Base-by-base conservation (phyloP, 129 eudicot species). In the Flaveria linearis region DNA sequence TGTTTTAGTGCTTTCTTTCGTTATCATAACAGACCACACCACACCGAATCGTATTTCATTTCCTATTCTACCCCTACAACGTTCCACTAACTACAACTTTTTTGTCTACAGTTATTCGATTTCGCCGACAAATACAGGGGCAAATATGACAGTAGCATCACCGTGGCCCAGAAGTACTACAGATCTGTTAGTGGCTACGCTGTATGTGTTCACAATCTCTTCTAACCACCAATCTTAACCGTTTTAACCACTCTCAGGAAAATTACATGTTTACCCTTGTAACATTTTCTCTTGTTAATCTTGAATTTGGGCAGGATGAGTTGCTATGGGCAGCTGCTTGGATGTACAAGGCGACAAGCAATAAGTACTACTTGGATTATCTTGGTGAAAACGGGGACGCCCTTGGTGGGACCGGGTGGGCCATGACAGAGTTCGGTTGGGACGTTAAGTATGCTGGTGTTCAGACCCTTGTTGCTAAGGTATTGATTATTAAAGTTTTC, bases 381-480 rank as follows among this genome's bases (percentile, higher is more conserved):
- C 89, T 93, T 2, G 97, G 88, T 7, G 71, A 82, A 68, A 93
- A 93, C 22, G 98, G 88, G 18, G 91, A 93, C 50, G 85, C 88
- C 0, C 87, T 93, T 46, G 98, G 98, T 46, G 98, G 98, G 81
- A 93, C 98, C 66, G 97, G 92, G 23, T 93, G 98, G 98, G 86
- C 88, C 80, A 90, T 93, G 92, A 93, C 95, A 43, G 97, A 93
- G 77, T 93, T 93, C 72, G 97, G 98, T 12, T 93, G 98, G 98
- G 98, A 93, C 79, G 98, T 93, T 68, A 93, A 93, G 84, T 93
- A 93, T 76, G 96, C 97, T 36, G 98, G 98, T 67, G 98, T 90
- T 41, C 98, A 93, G 69, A 87, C 94, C 57, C 90, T 93, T 50
- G 98, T 90, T 39, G 92, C 98, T 45, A 87, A 93, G 96, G 98